Base-by-base conservation (phyloP, 345 rosid species). In the Adansonia digitata region DNA sequence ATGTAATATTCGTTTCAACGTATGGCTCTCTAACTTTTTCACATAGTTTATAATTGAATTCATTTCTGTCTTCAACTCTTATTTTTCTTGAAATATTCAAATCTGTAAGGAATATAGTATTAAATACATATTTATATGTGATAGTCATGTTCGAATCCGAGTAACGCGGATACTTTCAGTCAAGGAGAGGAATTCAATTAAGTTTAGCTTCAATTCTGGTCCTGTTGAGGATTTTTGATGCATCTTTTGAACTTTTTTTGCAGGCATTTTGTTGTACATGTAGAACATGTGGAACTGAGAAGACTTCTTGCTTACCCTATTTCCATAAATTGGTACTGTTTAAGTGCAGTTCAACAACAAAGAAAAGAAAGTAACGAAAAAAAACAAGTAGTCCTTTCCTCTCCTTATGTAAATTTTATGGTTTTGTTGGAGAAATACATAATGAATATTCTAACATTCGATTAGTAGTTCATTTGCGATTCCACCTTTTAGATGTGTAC, bases 1-100 rank as follows among this genome's bases (percentile, higher is more conserved):
- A 73, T 62, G 24, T 5, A 64, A 48, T 46, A 72, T 64, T 73
- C 75, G 82, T 45, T 78, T 71, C 26, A 39, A 26, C n/a, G 82
- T 79, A 60, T 42, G 80, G 71, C 29, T n/a, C n/a, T n/a, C n/a
- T n/a, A n/a, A n/a, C n/a, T n/a, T n/a, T n/a, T n/a, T n/a, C n/a
- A n/a, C n/a, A n/a, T n/a, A n/a, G n/a, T n/a, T n/a, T n/a, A n/a
- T n/a, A n/a, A n/a, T n/a, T n/a, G n/a, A n/a, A n/a, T n/a, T n/a
- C n/a, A n/a, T n/a, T n/a, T n/a, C n/a, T n/a, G n/a, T n/a, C n/a
- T n/a, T n/a, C n/a, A n/a, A n/a, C n/a, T n/a, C n/a, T n/a, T n/a
- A n/a, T n/a, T n/a, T n/a, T n/a, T n/a, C n/a, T n/a, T n/a, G n/a
- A n/a, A n/a, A n/a, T n/a, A n/a, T n/a, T n/a, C n/a, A n/a, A n/a